Evolutionary conservation across 2,329 filamentous ascomycete genomes (phyloP).

Genomic region (Aspergillus brunneoviolaceus): DNA sequence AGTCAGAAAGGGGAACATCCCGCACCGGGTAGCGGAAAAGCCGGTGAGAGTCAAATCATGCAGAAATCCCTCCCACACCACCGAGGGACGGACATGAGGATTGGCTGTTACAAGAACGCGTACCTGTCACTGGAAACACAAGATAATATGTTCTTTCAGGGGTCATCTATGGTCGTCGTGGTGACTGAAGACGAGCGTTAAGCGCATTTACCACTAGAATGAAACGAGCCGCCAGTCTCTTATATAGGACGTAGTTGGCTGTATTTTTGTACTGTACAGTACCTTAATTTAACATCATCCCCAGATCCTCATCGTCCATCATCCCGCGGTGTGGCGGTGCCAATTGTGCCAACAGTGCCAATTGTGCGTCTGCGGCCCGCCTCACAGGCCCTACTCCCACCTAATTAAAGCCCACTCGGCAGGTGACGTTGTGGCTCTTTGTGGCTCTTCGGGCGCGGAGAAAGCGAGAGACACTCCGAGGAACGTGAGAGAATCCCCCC

Average conservation of each 20-base stretch:
- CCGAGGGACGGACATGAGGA: not conserved
- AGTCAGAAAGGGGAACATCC: not conserved
- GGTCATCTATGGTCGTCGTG: not conserved
- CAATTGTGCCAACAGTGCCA: too few species aligned
- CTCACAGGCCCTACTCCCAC: conserved; percentile 20
- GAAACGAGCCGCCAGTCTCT: too few species aligned
- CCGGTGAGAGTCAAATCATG: not conserved
- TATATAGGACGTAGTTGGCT: too few species aligned
- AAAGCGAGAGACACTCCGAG: conserved; percentile 21
- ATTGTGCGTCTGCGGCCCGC: conserved; percentile 7
- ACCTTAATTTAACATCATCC: not conserved
- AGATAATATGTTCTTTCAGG: not conserved
- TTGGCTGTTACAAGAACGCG: not conserved
- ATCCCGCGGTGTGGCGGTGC: conserved; percentile 7
- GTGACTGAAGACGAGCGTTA: not conserved
- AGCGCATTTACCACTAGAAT: not conserved
- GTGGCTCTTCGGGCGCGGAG: conserved; percentile 21
- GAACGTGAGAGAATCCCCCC: conserved; percentile 9
- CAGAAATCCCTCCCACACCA: not conserved
- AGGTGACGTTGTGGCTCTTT: conserved; percentile 37
- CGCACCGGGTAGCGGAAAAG: not conserved
- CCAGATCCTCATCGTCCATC: not conserved
- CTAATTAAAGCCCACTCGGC: conserved; percentile 6
- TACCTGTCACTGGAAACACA: not conserved
- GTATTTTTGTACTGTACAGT: too few species aligned